Base-by-base conservation (phyloP, 495 filamentous ascomycete genomes). In the Aspergillus nidulans region DNA sequence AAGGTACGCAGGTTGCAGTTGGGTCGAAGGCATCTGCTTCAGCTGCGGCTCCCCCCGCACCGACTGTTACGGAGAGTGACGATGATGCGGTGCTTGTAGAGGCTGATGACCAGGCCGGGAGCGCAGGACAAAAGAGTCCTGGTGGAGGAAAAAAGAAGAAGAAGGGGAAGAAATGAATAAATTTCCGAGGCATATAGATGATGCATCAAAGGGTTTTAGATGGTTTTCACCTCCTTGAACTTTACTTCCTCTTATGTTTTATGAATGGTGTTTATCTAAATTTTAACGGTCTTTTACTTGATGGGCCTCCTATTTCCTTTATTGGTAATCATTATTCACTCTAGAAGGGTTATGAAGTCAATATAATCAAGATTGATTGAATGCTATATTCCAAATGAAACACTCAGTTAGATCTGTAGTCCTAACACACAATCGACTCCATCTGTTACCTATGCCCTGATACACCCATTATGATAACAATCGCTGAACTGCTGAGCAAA, bases 81-180 rank as follows among this genome's bases (percentile, higher is more conserved):
- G 91, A 96, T 57, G 92, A 96, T 70, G 81, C 84, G 38, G 90
- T 95, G 15, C 69, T 96, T 55, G 90, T 96, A 34, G 90, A 95
- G 63, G 80, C 78, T 13, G 83, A 85, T 53, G 81, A 81, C 0
- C 82, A 86, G 12, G 71, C 30, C 75, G 15, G 69, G 64, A 53
- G 66, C 52, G 60, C 56, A 61, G 66, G 71, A 67, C 49, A 77
- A 69, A 49, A 78, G 42, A 48, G 43, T 30, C 32, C 34, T 19
- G 23, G 44, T 7, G 50, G 50, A 19, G 44, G 52, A 6, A 46
- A 77, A 66, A 88, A 85, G 78, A 91, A 90, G 78, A 87, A 87
- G 76, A 87, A 86, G 74, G 82, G 81, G 46, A 91, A 90, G 81
- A 89, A 92, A 77, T 57, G 48, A 45, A 46, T 50, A 10, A 10